A percentile compares a stretch with the other conserved stretches of the same genome.
Evolutionary conservation across 306 rosid species (phyloP).

Genomic region (Vachellia collinsii): DNA sequence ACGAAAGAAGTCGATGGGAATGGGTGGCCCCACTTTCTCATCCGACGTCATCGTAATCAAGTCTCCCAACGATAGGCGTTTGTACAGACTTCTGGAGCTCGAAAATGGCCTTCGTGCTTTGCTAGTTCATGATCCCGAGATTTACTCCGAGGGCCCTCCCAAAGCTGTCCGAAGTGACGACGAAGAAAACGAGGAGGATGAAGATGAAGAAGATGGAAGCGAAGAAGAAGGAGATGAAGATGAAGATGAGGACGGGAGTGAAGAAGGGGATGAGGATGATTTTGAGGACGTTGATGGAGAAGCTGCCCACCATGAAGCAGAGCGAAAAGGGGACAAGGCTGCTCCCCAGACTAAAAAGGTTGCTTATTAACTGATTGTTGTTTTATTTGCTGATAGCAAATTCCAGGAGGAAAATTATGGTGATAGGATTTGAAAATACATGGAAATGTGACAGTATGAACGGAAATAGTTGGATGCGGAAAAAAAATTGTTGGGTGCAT

Average conservation of each 20-base stretch:
- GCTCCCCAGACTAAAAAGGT: constrained; percentile 91
- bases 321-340: constrained; percentile 43
- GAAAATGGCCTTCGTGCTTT: constrained; percentile 78
- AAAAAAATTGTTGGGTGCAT: background rate
- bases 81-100: constrained; percentile 67
- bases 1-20: constrained; percentile 17
- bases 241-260: background rate
- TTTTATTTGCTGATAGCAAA: constrained; percentile 19
- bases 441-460: constrained; percentile 4
- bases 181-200: constrained; percentile 32
- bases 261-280: constrained; percentile 35
- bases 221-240: background rate
- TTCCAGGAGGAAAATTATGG: constrained; percentile 3
- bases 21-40: too few relatives aligned
- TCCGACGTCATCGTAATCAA: constrained; percentile 66
- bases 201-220: background rate
- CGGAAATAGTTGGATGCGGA: background rate
- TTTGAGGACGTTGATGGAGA: constrained; percentile 42
- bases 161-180: constrained; percentile 32
- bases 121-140: constrained; percentile 93
- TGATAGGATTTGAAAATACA: constrained; percentile 20
- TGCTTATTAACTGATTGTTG: constrained; percentile 8
- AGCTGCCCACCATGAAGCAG: constrained; percentile 31
- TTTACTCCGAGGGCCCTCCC: constrained; percentile 65
- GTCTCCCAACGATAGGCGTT: constrained; percentile 78